Evolutionary conservation across 495 filamentous ascomycete species (phyloP).

Genomic region (Acidiella bohemica): DNA sequence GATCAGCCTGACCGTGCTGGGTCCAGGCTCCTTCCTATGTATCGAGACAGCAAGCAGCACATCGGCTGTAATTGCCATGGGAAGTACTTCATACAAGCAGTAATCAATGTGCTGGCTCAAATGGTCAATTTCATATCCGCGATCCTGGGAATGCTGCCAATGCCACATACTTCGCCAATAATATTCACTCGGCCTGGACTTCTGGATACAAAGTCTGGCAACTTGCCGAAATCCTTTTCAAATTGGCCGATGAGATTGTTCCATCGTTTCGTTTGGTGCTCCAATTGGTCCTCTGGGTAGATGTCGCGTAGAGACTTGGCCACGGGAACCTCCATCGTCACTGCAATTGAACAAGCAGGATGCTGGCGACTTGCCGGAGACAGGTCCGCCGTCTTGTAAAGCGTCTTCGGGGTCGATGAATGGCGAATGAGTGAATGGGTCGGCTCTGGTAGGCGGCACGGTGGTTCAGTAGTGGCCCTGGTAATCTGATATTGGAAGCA

Average conservation of each 20-base stretch:
- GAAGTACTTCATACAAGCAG: slow-evolving; percentile 86
- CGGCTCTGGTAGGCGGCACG: too few relatives aligned
- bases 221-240: slow-evolving; percentile 51
- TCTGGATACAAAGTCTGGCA: slow-evolving; percentile 69
- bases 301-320: slow-evolving; percentile 49
- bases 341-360: too few relatives aligned
- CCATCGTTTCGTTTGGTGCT: slow-evolving; percentile 52
- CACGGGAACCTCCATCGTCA: slow-evolving; percentile 29
- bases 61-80: slow-evolving; percentile 87
- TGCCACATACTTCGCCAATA: slow-evolving; percentile 56
- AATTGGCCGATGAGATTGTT: slow-evolving; percentile 58
- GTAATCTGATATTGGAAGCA: too few relatives aligned
- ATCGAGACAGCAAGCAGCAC: slow-evolving; percentile 74
- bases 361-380: too few relatives aligned
- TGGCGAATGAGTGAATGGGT: too few relatives aligned
- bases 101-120: slow-evolving; percentile 80
- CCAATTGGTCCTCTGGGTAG: slow-evolving; percentile 50
- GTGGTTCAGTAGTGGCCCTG: too few relatives aligned
- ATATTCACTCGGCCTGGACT: slow-evolving; percentile 95
- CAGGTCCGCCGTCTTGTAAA: too few relatives aligned
- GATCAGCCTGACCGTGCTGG: slow-evolving; percentile 47
- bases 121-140: neutral
- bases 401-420: too few relatives aligned
- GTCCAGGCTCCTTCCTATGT: slow-evolving; percentile 31
- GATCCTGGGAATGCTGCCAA: neutral